These are phyloP conservation scores for Lactifluus volemus DNA, from an alignment of 768 basidiomycete species.

Conservation along the genomic window DNA sequence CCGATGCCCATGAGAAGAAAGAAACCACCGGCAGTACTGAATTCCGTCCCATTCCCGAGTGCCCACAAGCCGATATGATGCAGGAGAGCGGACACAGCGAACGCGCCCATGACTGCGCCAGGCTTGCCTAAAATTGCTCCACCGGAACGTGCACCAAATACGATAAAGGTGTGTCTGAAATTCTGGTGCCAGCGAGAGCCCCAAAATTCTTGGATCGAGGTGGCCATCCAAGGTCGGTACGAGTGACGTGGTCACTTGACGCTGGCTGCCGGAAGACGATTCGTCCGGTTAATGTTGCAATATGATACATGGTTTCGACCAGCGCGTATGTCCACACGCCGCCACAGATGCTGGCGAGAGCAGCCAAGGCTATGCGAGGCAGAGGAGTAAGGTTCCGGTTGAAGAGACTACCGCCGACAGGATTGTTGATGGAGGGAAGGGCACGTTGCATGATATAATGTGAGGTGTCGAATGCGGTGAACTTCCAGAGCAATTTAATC, in stretches of 20 bases:
- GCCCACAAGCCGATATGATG: slow-evolving; percentile 53
- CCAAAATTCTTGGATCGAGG: slow-evolving; percentile 34
- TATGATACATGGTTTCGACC: slow-evolving; percentile 20
- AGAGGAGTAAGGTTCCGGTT: neutral
- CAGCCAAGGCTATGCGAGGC: neutral
- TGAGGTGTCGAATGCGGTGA: neutral
- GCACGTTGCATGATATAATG: neutral
- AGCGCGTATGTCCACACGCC: slow-evolving; percentile 10
- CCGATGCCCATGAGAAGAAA: slow-evolving; percentile 53
- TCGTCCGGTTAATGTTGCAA: slow-evolving; percentile 23
- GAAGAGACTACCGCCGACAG: slow-evolving; percentile 32
- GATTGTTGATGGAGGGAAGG: no score
- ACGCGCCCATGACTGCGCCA: slow-evolving; percentile 48
- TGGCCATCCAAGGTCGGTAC: slow-evolving; percentile 28
- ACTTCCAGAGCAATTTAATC: neutral
- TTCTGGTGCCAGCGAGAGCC: slow-evolving; percentile 32
- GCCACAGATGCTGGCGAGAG: neutral
- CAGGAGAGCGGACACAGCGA: slow-evolving; percentile 47
- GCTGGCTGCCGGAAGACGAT: slow-evolving; percentile 26
- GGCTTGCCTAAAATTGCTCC: slow-evolving; percentile 36
- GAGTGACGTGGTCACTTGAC: slow-evolving; percentile 29
- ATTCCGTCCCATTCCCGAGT: slow-evolving; percentile 46
- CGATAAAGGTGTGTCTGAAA: slow-evolving; percentile 27
- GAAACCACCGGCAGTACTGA: slow-evolving; percentile 35
- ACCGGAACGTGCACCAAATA: slow-evolving; percentile 27